A percentile compares a stretch with the other conserved stretches of the same genome.
phyloP scores from a whole-genome alignment of 371 early-diverging fungal species.

The Apophysomyces trapeziformis region DNA sequence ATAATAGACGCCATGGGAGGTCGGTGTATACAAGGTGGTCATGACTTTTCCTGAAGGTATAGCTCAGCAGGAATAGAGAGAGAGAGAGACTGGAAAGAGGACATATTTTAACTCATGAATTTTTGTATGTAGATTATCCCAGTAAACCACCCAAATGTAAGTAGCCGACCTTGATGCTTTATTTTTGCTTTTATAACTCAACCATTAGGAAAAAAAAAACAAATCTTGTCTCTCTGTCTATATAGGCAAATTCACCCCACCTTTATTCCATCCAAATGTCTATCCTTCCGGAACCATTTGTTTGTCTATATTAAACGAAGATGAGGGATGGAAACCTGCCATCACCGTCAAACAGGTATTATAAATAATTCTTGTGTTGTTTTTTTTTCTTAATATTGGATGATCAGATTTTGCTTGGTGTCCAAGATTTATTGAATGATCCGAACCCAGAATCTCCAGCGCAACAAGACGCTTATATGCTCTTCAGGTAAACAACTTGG shows the following conservation, averaged over 20 bases:
- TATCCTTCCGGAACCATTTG: constrained; percentile 99
- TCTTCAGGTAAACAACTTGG: constrained; percentile 65
- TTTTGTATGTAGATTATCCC: constrained; percentile 66
- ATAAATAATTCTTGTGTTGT: background rate
- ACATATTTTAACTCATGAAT: background rate
- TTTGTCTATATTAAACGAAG: constrained; percentile 96
- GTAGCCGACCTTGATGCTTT: background rate
- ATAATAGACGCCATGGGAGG: constrained; percentile 92
- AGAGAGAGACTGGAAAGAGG: no score
- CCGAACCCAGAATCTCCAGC: constrained; percentile 98
- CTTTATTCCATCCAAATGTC: constrained; percentile 99
- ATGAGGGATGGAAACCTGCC: constrained; percentile 98
- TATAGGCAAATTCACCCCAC: constrained; percentile 81
- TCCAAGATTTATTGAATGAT: constrained; percentile 95
- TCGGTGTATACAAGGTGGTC: constrained; percentile 91
- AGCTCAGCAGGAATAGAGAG: background rate
- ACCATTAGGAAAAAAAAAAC: no score
- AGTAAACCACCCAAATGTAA: constrained; percentile 87
- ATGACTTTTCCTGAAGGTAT: constrained; percentile 91
- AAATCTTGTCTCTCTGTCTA: background rate
- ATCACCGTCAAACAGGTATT: constrained; percentile 96
- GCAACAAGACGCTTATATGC: constrained; percentile 90
- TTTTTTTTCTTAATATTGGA: no score
- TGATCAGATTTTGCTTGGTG: constrained; percentile 78
- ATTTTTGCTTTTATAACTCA: no score